Evolutionary conservation across 164 flowering plant species (phyloP).

Genomic region (Cinnamomum chago): DNA sequence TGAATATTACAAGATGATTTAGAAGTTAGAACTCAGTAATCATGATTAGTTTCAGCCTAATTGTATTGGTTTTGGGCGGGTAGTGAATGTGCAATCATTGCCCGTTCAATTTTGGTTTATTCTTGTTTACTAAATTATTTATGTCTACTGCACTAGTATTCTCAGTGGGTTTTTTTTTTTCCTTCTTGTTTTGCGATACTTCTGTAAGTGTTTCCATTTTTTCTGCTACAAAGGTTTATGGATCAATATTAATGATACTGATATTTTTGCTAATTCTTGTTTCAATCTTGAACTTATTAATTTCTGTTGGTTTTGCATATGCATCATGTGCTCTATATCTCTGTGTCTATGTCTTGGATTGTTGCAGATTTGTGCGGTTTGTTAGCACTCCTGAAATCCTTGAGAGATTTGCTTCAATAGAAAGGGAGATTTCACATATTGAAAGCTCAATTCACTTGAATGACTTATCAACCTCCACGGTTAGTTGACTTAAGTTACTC

Average conservation of each 20-base stretch:
- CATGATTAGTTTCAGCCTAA: neutral
- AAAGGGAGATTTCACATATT: constrained; percentile 75
- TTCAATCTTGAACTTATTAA: neutral
- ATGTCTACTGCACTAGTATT: no score
- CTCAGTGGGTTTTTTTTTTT: no score
- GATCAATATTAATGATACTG: no score
- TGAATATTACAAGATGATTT: neutral
- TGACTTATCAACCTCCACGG: constrained; percentile 28
- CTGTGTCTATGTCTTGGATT: constrained; percentile 2
- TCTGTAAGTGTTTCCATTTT: no score
- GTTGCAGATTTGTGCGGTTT: constrained; percentile 77
- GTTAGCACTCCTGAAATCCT: constrained; percentile 83
- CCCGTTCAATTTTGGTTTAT: no score
- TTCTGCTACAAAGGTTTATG: no score
- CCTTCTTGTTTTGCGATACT: no score
- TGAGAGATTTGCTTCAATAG: constrained; percentile 77
- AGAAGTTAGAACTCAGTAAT: neutral
- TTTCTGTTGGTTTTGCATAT: neutral
- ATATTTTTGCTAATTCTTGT: neutral
- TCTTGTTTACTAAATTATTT: no score
- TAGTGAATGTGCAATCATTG: no score
- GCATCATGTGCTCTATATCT: neutral
- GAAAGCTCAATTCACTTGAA: constrained; percentile 58
- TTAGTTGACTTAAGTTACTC: neutral
- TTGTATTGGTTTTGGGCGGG: no score